These are phyloP conservation scores for Eucalyptus paniculata DNA, from an alignment of 345 rosid species.

Conservation along the genomic window DNA sequence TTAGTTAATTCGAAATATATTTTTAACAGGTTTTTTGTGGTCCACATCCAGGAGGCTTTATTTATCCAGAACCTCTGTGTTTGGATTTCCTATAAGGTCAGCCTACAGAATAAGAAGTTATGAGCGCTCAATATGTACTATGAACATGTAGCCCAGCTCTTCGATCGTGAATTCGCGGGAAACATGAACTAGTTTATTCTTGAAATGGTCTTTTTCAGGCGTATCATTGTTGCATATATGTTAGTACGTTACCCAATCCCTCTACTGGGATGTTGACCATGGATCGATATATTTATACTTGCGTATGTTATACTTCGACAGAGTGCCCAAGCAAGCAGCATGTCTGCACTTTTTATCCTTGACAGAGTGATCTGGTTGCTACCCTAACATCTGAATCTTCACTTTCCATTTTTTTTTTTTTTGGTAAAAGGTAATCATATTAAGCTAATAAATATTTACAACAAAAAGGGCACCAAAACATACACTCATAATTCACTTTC, in stretches of 20 bases:
- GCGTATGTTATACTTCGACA: not conserved
- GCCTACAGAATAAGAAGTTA: not conserved
- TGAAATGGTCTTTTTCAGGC: not conserved
- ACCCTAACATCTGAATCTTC: not conserved
- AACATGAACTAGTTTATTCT: not conserved
- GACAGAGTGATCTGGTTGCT: not conserved
- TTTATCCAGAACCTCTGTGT: not conserved
- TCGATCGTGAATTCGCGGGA: not conserved
- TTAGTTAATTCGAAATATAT: too few species aligned
- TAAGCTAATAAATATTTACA: too few species aligned
- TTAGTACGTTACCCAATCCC: not conserved
- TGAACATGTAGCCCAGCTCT: not conserved
- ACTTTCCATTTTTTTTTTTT: not conserved
- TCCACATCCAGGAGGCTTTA: not conserved
- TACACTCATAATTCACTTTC: too few species aligned
- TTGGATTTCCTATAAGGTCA: not conserved
- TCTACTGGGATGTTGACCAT: not conserved
- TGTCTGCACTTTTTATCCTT: not conserved
- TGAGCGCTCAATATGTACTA: not conserved
- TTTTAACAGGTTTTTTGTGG: too few species aligned
- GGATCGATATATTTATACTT: too few species aligned
- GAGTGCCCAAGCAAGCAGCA: not conserved
- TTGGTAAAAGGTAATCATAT: too few species aligned
- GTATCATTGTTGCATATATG: not conserved
- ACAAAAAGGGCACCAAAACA: too few species aligned